Evolutionary conservation across 306 rosid genomes (phyloP).

Genomic region (Cucurbita pepo): DNA sequence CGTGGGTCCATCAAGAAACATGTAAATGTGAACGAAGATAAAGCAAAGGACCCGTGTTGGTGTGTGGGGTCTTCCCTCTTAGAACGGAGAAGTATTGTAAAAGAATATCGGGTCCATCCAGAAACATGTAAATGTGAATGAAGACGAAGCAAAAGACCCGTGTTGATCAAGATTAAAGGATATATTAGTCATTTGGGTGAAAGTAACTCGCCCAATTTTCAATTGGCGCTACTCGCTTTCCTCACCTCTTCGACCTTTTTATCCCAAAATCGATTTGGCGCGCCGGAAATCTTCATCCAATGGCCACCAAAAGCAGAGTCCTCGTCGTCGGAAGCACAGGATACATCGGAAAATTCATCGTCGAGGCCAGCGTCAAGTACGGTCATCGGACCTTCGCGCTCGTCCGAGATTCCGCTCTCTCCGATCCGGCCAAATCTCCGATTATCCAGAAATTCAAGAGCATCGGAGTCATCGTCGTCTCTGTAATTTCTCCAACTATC

Average conservation of each 20-base stretch:
- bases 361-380: background rate
- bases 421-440: background rate
- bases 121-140: too few species aligned
- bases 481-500: background rate
- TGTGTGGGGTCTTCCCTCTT: too few species aligned
- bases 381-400: background rate
- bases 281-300: background rate
- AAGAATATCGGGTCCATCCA: too few species aligned
- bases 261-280: background rate
- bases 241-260: background rate
- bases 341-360: background rate
- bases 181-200: too few species aligned
- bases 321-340: background rate
- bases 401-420: background rate
- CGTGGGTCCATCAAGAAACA: too few species aligned
- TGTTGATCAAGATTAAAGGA: too few species aligned
- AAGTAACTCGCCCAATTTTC: background rate
- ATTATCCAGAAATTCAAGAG: background rate
- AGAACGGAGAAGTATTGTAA: too few species aligned
- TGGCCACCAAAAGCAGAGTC: background rate
- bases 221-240: background rate
- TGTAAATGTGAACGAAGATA: too few species aligned
- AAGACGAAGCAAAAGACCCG: too few species aligned
- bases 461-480: background rate
- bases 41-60: too few species aligned